Percentiles rank a stretch among this genome's conserved stretches.
phyloP scores from a whole-genome alignment of 345 rosid species.

The Linum trigynum region DNA sequence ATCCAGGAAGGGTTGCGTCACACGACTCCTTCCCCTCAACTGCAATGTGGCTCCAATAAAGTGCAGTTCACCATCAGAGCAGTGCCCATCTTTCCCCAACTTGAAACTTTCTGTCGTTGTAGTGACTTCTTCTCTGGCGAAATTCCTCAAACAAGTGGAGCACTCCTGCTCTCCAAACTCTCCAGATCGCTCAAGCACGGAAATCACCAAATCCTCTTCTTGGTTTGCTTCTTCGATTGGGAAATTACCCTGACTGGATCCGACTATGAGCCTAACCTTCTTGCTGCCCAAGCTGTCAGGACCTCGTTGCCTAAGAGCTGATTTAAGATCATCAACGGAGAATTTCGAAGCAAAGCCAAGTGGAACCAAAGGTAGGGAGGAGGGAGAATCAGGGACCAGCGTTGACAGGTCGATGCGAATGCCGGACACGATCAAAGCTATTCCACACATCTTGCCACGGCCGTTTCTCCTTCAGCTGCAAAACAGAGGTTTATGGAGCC shows the following conservation, averaged over 20 bases:
- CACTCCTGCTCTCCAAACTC: slow-evolving; percentile 9
- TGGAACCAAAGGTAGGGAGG: not conserved
- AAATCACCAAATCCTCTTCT: not conserved
- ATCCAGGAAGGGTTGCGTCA: slow-evolving; percentile 58
- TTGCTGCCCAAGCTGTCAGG: slow-evolving; percentile 57
- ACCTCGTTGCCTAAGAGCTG: slow-evolving; percentile 53
- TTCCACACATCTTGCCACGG: slow-evolving; percentile 56
- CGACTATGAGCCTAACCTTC: slow-evolving; percentile 31
- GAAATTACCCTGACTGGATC: not conserved
- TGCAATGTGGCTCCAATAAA: slow-evolving; percentile 75
- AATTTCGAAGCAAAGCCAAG: slow-evolving; percentile 1
- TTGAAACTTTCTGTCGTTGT: slow-evolving; percentile 11
- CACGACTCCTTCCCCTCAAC: slow-evolving; percentile 54
- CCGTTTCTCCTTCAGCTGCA: not conserved
- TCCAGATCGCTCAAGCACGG: not conserved
- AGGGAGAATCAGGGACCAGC: slow-evolving; percentile 12
- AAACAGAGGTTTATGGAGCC: not conserved
- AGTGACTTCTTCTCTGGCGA: not conserved
- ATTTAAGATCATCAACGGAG: slow-evolving; percentile 50
- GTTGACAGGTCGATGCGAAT: slow-evolving; percentile 36
- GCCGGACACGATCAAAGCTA: slow-evolving; percentile 54
- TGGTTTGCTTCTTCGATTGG: slow-evolving; percentile 7
- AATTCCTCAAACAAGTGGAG: slow-evolving; percentile 21
- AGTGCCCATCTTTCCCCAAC: slow-evolving; percentile 6
- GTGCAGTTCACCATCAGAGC: slow-evolving; percentile 32